Base-by-base conservation (phyloP, 305 asterid species). In the Plantago coronopus region DNA sequence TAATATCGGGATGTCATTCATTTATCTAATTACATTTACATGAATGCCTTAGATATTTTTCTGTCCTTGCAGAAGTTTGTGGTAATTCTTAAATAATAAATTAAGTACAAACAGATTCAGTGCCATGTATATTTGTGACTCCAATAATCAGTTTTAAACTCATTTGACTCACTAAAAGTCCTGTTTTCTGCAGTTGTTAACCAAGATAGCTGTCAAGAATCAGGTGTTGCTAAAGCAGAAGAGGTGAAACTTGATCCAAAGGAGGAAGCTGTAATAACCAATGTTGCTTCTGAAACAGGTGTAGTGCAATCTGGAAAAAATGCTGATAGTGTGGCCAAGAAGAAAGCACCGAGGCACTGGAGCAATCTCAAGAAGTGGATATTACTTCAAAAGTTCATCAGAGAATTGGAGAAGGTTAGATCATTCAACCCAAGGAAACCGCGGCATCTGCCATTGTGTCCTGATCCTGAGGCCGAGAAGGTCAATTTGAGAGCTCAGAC, bases 311-410 rank as follows among this genome's bases (percentile, higher is more conserved):
- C 70, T 17, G 72, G 60, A 53, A 54, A 75, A 65, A 59, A 58
- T 37, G 59, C 27, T 61, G 74, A 29, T 8, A 70, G 60, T 58
- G 78, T 71, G 54, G 17, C 86, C 0, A 85, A 75, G 47, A 89
- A 82, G 66, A 81, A 76, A 69, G 85, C 95, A 31, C 95, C 88
- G 17, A 83, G 79, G 67, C 91, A 82, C 65, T 93, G 99, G 99
- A 87, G 97, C 63, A 83, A 89, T 72, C 91, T 93, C 15, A 93
- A 93, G 57, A 93, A 87, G 68, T 85, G 95, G 96, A 77, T 93
- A 71, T 80, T 93, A 54, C 97, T 93, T 57, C 95, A 84, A 72
- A 81, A 83, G 66, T 93, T 93, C 61, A 75, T 85, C 75, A 82
- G 74, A 66, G 99, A 72, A 61, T 68, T 93, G 73, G 97, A 93